Evolutionary conservation across 371 early-diverging fungal species (phyloP), one percentile per base, ranked within the genome.

Genomic region (Batrachochytrium dendrobatidis): DNA sequence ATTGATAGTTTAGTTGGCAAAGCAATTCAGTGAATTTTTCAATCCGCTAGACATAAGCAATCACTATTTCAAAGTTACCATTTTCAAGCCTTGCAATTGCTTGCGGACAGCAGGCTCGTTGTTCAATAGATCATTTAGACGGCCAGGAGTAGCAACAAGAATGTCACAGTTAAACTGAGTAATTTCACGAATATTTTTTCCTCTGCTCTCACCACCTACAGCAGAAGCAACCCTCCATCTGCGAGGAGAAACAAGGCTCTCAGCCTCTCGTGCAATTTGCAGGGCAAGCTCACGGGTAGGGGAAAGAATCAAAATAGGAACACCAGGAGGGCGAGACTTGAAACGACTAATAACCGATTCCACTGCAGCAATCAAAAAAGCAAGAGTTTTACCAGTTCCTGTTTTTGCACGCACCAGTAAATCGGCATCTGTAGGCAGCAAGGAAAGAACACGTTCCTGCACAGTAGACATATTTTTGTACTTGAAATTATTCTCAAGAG

Each of bases 261-360:
- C 60, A 33, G 72, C 73, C 54, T 77, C 74, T 29, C 75, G 61
- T 34, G 67, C 63, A 44, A 96, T 99, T 75, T 99, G 99, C 52
- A 81, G 83, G 12, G 99, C 99, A 60, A 99, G 81, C 82, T 99
- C 99, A 61, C 99, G 91, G n/a, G 99, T 99, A 10, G 95, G 97
- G 34, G 95, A 92, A 39, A 99, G 80, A 34, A 99, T 91, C 77
- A 54, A 56, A 71, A 60, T 0, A 73, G 77, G 49, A 6, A 24
- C 24, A 12, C 49, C 49, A 7, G 49, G 8, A 8, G 49, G 49
- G 29, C 49, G 49, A 7, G 49, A 8, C 49, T 48, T 48, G 49
- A 25, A 7, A 12, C 8, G 6, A 18, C 7, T 12, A 8, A 48
- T 39, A 54, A 59, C 63, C 30, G 56, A 73, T 39, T 78, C 75